Conservation (phyloP, 495 filamentous ascomycete species). For the Bacidia rubella region DNA sequence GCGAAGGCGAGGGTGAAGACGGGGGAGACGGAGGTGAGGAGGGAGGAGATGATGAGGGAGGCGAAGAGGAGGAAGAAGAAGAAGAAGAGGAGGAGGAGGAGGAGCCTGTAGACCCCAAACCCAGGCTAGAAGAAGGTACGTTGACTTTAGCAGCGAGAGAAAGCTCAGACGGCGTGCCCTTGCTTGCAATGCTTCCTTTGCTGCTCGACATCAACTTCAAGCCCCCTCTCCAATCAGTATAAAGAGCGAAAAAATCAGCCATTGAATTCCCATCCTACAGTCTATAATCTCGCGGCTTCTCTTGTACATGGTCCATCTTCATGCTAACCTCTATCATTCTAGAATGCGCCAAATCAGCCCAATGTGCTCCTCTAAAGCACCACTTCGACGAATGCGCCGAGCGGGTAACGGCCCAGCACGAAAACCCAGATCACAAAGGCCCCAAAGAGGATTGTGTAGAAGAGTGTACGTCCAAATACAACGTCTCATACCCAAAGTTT, state of each 20-base stretch:
- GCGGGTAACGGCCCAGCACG: constrained; percentile 65
- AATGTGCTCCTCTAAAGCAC: constrained; percentile 82
- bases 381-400: constrained; percentile 96
- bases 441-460: constrained; percentile 91
- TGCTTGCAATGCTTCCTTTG: too few relatives aligned
- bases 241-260: too few relatives aligned
- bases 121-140: constrained; percentile 81
- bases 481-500: background rate
- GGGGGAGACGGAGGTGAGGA: constrained; percentile 34
- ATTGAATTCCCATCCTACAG: too few relatives aligned
- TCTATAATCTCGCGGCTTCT: too few relatives aligned
- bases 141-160: constrained; percentile 17
- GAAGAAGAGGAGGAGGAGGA: constrained; percentile 86
- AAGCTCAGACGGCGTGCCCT: too few relatives aligned
- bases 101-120: constrained; percentile 77
- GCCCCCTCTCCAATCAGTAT: too few relatives aligned
- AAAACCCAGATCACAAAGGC: constrained; percentile 47
- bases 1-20: constrained; percentile 31
- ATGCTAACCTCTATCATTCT: constrained; percentile 1
- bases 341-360: constrained; percentile 79
- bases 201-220: too few relatives aligned
- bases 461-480: constrained; percentile 98
- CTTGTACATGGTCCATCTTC: too few relatives aligned
- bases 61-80: constrained; percentile 43
- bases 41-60: constrained; percentile 31